These are phyloP conservation scores for Nicotiana noctiflora DNA, from an alignment of 257 asterid species.

Conservation along the genomic window DNA sequence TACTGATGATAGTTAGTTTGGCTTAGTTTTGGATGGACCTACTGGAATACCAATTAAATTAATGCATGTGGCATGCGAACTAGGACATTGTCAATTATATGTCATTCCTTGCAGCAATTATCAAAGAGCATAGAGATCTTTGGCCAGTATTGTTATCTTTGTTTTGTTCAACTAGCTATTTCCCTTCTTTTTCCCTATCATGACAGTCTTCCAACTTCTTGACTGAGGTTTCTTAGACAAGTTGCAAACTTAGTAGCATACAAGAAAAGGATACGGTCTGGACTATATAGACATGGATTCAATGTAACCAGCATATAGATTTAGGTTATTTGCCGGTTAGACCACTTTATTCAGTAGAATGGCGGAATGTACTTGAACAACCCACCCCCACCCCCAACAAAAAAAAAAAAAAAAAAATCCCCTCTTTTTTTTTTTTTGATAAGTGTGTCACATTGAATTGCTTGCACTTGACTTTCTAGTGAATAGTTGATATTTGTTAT, in stretches of 20 bases:
- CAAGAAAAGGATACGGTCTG: background rate
- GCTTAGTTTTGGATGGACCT: background rate
- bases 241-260: background rate
- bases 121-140: background rate
- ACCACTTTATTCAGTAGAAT: background rate
- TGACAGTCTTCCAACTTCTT: background rate
- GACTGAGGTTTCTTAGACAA: background rate
- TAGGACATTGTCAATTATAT: background rate
- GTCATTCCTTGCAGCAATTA: background rate
- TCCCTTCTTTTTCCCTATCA: background rate
- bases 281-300: background rate
- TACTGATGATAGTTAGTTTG: background rate
- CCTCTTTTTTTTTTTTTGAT: background rate
- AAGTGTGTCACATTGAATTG: background rate
- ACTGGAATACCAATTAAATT: background rate
- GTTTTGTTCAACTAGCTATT: background rate
- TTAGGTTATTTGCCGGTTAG: background rate
- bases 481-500: background rate
- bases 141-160: background rate
- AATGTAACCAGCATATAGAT: background rate
- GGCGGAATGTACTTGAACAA: background rate
- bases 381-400: background rate
- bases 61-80: background rate
- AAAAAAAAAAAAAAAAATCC: no score
- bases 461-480: background rate